These are phyloP conservation scores for Sporobolus alterniflorus DNA, from an alignment of 202 grass and related monocot genomes.

Conservation along the genomic window DNA sequence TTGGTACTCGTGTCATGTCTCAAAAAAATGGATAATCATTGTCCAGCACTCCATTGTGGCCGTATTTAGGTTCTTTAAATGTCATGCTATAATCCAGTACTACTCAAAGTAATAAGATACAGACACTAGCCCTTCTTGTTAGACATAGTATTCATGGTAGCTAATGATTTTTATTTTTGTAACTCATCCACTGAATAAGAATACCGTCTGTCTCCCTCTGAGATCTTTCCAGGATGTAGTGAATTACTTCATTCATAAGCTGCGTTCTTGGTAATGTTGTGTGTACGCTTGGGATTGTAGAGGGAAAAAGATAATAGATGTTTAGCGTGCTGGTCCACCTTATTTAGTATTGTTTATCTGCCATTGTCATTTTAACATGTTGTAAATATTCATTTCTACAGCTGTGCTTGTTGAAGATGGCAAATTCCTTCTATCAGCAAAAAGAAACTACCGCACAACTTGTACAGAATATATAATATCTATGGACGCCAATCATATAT, in stretches of 20 bases:
- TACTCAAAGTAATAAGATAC: neutral
- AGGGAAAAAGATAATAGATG: neutral
- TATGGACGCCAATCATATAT: constrained; percentile 62
- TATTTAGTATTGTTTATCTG: constrained; percentile 6
- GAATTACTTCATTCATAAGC: neutral
- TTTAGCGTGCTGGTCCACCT: neutral
- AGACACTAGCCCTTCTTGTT: neutral
- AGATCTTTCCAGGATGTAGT: constrained; percentile 14
- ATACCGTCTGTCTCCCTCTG: neutral
- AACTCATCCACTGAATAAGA: neutral
- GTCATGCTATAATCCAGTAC: neutral
- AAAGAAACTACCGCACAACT: constrained; percentile 72
- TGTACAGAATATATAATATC: constrained; percentile 93
- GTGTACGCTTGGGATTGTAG: constrained; percentile 2
- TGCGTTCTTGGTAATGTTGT: neutral
- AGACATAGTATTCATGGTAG: neutral
- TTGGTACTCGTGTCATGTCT: too few relatives aligned
- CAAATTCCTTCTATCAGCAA: constrained; percentile 94
- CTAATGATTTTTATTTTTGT: constrained; percentile 9
- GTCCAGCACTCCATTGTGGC: constrained; percentile 1
- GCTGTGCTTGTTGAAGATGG: constrained; percentile 86
- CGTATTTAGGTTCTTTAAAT: neutral
- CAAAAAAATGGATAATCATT: neutral
- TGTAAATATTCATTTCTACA: constrained; percentile 45
- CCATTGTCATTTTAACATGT: constrained; percentile 36